Evolutionary conservation across 2,329 filamentous ascomycete genomes (phyloP).

Genomic region (Tolypocladium sp.): DNA sequence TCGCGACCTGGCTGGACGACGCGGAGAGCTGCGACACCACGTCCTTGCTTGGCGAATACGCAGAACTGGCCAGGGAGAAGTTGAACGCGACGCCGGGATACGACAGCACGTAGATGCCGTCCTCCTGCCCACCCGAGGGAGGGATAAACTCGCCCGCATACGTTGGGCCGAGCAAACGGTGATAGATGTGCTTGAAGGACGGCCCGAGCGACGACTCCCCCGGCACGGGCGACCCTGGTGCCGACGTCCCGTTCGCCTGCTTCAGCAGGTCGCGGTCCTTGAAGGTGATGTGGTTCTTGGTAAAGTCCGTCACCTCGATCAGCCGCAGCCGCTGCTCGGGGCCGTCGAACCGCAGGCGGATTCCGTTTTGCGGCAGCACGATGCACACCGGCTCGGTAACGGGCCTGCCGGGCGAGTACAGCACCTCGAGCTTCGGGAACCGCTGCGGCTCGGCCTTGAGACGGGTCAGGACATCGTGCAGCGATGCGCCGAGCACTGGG

Average conservation of each 20-base stretch:
- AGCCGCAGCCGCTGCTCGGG: slow-evolving; percentile 84
- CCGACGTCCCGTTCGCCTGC: slow-evolving; percentile 31
- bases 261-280: slow-evolving; percentile 72
- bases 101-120: slow-evolving; percentile 79
- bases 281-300: slow-evolving; percentile 74
- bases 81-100: slow-evolving; percentile 93
- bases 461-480: slow-evolving; percentile 81
- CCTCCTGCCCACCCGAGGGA: slow-evolving; percentile 42
- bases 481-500: slow-evolving; percentile 85
- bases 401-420: slow-evolving; percentile 68
- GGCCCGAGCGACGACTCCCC: slow-evolving; percentile 45
- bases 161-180: slow-evolving; percentile 84
- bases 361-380: slow-evolving; percentile 71
- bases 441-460: slow-evolving; percentile 78
- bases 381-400: slow-evolving; percentile 68
- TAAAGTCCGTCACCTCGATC: slow-evolving; percentile 86
- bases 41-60: slow-evolving; percentile 68
- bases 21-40: slow-evolving; percentile 81
- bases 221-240: slow-evolving; percentile 21
- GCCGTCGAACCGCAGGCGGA: slow-evolving; percentile 88
- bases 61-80: slow-evolving; percentile 66
- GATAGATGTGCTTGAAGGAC: slow-evolving; percentile 84
- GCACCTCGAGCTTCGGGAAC: slow-evolving; percentile 75
- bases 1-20: slow-evolving; percentile 64
- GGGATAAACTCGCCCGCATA: slow-evolving; percentile 89